These are phyloP conservation scores for Coemansia nantahalensis DNA, from an alignment of 192 early-diverging fungal genomes.

Conservation along the genomic window DNA sequence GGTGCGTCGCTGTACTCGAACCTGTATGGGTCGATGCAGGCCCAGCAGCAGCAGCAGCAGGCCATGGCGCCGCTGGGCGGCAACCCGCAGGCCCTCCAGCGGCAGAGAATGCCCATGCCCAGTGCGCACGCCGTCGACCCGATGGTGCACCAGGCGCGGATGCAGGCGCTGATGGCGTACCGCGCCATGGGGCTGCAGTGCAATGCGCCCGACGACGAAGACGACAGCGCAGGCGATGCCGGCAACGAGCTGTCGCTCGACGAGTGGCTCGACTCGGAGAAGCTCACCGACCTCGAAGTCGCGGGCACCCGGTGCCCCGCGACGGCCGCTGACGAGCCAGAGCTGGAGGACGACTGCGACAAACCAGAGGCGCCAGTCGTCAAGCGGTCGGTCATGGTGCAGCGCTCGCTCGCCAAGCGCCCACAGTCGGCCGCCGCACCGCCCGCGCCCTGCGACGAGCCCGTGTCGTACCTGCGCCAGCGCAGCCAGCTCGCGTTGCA, in stretches of 20 bases:
- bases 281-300: slow-evolving; percentile 34
- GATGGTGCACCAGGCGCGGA: slow-evolving; percentile 34
- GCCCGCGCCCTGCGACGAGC: slow-evolving; percentile 20
- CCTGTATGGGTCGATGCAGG: slow-evolving; percentile 40
- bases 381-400: slow-evolving; percentile 32
- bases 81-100: slow-evolving; percentile 17
- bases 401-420: slow-evolving; percentile 32
- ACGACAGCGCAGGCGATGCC: slow-evolving; percentile 7
- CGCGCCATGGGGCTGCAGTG: slow-evolving; percentile 53
- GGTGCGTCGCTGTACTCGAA: slow-evolving; percentile 28
- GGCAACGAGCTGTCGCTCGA: slow-evolving; percentile 39
- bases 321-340: slow-evolving; percentile 18
- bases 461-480: slow-evolving; percentile 45
- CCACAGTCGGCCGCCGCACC: not conserved
- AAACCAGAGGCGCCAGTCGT: slow-evolving; percentile 18
- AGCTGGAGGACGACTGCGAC: slow-evolving; percentile 31
- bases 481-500: slow-evolving; percentile 25
- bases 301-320: slow-evolving; percentile 6
- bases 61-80: slow-evolving; percentile 9
- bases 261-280: slow-evolving; percentile 51
- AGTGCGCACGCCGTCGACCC: slow-evolving; percentile 44
- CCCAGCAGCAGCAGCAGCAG: slow-evolving; percentile 27
- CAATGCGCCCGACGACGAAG: slow-evolving; percentile 37
- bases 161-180: slow-evolving; percentile 51
- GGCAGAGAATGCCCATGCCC: slow-evolving; percentile 40